These are phyloP conservation scores for Globisporangium paroecandrum DNA, from an alignment of 352 stramenopile genomes.

Conservation along the genomic window DNA sequence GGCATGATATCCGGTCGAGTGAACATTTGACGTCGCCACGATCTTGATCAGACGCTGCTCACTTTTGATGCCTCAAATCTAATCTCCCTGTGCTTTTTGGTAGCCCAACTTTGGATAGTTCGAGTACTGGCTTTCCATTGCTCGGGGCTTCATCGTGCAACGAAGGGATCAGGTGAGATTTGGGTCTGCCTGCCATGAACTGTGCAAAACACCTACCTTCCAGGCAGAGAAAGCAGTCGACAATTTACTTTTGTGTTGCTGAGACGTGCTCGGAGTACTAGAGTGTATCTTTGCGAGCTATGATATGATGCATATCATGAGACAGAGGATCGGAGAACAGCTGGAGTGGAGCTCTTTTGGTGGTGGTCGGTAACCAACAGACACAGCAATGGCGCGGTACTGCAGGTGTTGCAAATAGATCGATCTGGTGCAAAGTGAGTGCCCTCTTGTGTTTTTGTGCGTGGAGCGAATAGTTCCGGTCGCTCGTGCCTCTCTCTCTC, in stretches of 20 bases:
- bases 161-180: neutral
- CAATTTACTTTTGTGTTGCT: no score
- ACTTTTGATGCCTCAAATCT: neutral
- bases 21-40: constrained; percentile 2
- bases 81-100: neutral
- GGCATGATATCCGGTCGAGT: constrained; percentile 11
- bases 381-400: neutral
- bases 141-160: neutral
- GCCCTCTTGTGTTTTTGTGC: neutral
- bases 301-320: neutral
- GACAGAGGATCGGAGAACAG: constrained; percentile 4
- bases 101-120: constrained; percentile 9
- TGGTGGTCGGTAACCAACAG: neutral
- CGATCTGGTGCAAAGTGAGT: neutral
- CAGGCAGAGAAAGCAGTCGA: no score
- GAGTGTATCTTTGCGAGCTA: no score
- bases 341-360: neutral
- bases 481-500: neutral
- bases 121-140: neutral
- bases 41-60: neutral
- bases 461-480: neutral
- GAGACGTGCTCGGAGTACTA: no score
- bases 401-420: neutral
- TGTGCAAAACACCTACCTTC: no score
- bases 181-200: neutral